phyloP scores from a whole-genome alignment of 257 asterid species.

The Thymus mandschuricus region DNA sequence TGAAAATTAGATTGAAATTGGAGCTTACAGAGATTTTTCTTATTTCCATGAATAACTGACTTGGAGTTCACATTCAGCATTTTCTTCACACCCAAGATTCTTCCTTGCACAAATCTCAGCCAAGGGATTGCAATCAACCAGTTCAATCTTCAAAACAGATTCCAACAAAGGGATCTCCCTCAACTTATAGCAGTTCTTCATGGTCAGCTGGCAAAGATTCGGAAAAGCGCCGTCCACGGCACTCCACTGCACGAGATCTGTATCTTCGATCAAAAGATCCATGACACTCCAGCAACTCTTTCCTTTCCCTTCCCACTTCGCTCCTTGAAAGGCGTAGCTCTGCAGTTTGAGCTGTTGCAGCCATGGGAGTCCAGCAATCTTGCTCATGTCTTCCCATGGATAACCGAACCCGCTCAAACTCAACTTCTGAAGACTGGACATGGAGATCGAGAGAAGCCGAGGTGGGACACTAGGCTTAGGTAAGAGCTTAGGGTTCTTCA shows the following conservation, averaged over 20 bases:
- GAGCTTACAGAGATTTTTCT: too few relatives aligned
- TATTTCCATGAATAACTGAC: neutral
- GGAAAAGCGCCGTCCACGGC: too few relatives aligned
- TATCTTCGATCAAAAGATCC: neutral
- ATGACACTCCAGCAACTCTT: neutral
- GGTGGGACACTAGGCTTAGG: neutral
- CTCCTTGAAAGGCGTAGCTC: neutral
- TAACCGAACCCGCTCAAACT: conserved; percentile 4
- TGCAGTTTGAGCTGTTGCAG: neutral
- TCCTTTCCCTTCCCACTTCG: neutral
- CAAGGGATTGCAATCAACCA: neutral
- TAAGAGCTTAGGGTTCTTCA: neutral
- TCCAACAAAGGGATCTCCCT: neutral
- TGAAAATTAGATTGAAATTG: too few relatives aligned
- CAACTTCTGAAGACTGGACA: neutral
- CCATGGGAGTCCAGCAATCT: neutral
- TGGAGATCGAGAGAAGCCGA: neutral
- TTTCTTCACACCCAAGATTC: too few relatives aligned
- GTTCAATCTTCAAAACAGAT: neutral
- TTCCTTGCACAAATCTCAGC: neutral
- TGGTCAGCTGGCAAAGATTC: neutral
- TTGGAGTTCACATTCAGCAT: too few relatives aligned
- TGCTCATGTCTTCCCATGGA: conserved; percentile 5
- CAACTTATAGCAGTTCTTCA: neutral
- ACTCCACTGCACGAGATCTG: too few relatives aligned